These are phyloP conservation scores for Suillus subalutaceus DNA, from an alignment of 768 basidiomycete species.

Conservation along the genomic window DNA sequence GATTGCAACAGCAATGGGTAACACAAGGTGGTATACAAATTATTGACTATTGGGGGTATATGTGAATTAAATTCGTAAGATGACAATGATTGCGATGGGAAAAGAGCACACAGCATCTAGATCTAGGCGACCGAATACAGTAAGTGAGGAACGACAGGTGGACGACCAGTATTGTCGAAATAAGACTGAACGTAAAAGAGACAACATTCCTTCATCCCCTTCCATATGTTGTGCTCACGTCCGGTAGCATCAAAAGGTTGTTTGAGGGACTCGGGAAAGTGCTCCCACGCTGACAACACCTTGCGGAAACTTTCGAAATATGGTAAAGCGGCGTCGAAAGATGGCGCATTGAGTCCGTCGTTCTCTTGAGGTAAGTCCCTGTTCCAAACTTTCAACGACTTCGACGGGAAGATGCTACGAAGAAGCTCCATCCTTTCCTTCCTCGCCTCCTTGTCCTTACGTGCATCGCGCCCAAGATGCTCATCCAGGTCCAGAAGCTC, in stretches of 20 bases:
- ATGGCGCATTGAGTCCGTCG: neutral
- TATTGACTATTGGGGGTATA: neutral
- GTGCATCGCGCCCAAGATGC: neutral
- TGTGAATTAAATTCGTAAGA: too few species aligned
- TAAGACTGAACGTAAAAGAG: neutral
- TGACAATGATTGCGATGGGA: too few species aligned
- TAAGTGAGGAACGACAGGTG: neutral
- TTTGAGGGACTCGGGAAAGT: neutral
- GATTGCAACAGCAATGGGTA: neutral
- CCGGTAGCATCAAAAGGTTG: neutral
- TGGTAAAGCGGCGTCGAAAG: neutral
- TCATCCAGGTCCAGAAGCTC: neutral
- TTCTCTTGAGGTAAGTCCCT: neutral
- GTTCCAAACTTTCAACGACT: neutral
- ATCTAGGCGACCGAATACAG: neutral
- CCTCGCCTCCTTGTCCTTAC: neutral
- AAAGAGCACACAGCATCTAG: too few species aligned
- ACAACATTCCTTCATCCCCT: neutral
- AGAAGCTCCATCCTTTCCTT: slow-evolving; percentile 1
- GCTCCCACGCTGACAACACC: neutral
- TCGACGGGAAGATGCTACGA: neutral
- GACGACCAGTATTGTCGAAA: neutral
- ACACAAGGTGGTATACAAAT: neutral
- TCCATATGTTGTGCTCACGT: neutral
- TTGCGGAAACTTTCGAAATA: neutral